Evolutionary conservation across 139 green algal genomes (phyloP).

Genomic region (Chlorella sp.): DNA sequence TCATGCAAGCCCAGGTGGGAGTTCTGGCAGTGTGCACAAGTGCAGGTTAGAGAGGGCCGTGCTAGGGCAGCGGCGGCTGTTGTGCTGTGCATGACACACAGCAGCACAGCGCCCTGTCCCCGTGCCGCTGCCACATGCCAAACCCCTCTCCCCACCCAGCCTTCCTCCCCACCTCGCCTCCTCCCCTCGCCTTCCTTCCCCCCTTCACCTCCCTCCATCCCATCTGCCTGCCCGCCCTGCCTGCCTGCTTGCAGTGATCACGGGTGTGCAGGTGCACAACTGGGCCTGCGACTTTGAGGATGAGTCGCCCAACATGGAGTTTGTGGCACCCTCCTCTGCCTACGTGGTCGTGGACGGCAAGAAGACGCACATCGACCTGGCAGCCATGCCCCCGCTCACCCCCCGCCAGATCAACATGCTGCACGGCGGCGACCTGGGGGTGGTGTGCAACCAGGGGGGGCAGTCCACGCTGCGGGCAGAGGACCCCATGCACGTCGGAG

Average conservation of each 20-base stretch:
- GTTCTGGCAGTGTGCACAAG: too few relatives aligned
- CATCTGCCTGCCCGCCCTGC: not conserved
- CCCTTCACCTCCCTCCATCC: not conserved
- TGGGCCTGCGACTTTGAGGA: slow-evolving; percentile 64
- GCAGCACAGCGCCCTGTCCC: too few relatives aligned
- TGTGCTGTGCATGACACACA: not conserved
- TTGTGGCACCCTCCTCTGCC: slow-evolving; percentile 63
- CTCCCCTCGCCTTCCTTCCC: not conserved
- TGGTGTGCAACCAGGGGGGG: slow-evolving; percentile 36
- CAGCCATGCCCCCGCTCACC: slow-evolving; percentile 47
- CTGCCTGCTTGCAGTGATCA: slow-evolving; percentile 54
- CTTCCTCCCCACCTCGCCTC: not conserved
- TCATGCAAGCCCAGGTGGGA: too few relatives aligned
- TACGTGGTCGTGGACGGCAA: slow-evolving; percentile 81
- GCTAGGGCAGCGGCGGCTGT: too few relatives aligned
- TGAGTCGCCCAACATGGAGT: slow-evolving; percentile 77
- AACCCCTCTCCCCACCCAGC: too few relatives aligned
- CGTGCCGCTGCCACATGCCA: too few relatives aligned
- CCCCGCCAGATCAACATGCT: slow-evolving; percentile 7
- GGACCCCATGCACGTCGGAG: slow-evolving; percentile 41
- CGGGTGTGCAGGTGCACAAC: slow-evolving; percentile 91
- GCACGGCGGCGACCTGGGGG: not conserved
- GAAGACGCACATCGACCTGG: slow-evolving; percentile 76
- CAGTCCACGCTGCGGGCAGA: slow-evolving; percentile 41
- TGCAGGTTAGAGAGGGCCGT: too few relatives aligned